Base-by-base conservation (phyloP, 768 basidiomycete genomes). In the Plicaturopsis crispa region DNA sequence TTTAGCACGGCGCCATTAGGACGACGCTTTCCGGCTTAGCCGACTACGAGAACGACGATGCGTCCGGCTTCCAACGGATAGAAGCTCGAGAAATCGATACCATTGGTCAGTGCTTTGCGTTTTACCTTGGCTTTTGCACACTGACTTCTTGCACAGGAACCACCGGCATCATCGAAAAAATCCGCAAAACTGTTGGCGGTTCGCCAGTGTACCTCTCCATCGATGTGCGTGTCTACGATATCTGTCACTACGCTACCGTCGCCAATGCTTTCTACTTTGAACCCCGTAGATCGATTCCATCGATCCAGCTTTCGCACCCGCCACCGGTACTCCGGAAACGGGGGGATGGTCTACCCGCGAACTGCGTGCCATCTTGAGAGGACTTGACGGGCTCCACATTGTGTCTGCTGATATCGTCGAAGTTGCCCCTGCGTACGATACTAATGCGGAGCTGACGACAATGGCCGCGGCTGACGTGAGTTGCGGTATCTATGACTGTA, bases 281-380 rank as follows among this genome's bases (percentile, higher is more conserved):
- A n/a, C n/a, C n/a, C n/a, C 12, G 23, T 46, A 83, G 80, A 84
- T 84, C 44, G 82, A 84, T 52, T 79, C 79, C 31, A 81, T 85
- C 44, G 85, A 88, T 57, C 86, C 85, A 14, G 78, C 78, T 12
- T 84, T 86, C 45, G 86, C 85, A 2, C 86, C 85, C 19, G 85
- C 84, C 1, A 86, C 86, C 0, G 86, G 86, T 4, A 89, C 87
- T 1, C 87, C 86, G 1, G 87, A 89, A 59, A 81, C 85, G 0
- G 86, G 85, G 0, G 85, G 76, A 7, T 88, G 84, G 86, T 81
- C 84, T 4, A 86, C 85, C 5, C 79, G 87, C 41, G 86, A 90
- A 57, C 61, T 88, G 36, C 77, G 83, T 35, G 76, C 78, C 5
- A 84, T 89, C 50, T 58, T 89, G 41, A 66, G 85, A 34, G 85